Percentiles rank a stretch among this genome's conserved stretches.
These are phyloP conservation scores for Cercospora brassicicola DNA, from an alignment of 2,329 filamentous ascomycete genomes.

Conservation along the genomic window DNA sequence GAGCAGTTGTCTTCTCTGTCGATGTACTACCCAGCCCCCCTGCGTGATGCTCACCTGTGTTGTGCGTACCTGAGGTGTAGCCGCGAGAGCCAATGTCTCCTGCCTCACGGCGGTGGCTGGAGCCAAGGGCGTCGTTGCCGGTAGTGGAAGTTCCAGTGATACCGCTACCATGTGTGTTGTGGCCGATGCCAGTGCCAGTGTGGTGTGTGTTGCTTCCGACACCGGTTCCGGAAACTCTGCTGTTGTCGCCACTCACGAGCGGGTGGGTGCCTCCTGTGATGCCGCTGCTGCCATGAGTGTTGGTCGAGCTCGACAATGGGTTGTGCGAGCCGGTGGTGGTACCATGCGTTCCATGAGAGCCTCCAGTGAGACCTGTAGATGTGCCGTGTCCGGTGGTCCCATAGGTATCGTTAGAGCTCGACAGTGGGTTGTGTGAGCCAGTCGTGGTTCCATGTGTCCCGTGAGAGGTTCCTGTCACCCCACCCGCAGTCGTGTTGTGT, in stretches of 20 bases:
- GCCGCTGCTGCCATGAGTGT: constrained; percentile 13
- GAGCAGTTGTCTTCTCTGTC: constrained; percentile 15
- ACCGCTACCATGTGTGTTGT: constrained; percentile 6
- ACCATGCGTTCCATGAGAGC: constrained; percentile 6
- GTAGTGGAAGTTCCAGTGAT: constrained; percentile 16
- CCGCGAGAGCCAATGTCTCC: constrained; percentile 11
- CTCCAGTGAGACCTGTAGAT: constrained; percentile 11
- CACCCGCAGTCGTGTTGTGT: not conserved
- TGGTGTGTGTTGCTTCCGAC: constrained; percentile 4
- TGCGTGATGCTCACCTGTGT: constrained; percentile 11
- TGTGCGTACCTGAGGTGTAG: constrained; percentile 8
- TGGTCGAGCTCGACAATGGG: constrained; percentile 4
- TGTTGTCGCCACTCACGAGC: constrained; percentile 6
- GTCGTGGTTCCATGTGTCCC: constrained; percentile 11
- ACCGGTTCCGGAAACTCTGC: not conserved
- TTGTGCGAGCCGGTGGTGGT: constrained; percentile 1
- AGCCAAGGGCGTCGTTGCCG: constrained; percentile 3
- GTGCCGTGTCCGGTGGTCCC: constrained; percentile 2
- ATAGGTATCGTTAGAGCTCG: constrained; percentile 9
- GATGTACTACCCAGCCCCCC: not conserved
- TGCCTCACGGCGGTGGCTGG: constrained; percentile 17
- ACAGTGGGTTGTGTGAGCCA: constrained; percentile 11
- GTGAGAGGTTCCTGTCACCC: not conserved
- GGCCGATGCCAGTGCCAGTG: not conserved
- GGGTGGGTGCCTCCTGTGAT: constrained; percentile 21